A percentile compares a stretch with the other conserved stretches of the same genome.
These are phyloP conservation scores for Fagopyrum tataricum DNA, from an alignment of 148 eudicot species.

Conservation along the genomic window DNA sequence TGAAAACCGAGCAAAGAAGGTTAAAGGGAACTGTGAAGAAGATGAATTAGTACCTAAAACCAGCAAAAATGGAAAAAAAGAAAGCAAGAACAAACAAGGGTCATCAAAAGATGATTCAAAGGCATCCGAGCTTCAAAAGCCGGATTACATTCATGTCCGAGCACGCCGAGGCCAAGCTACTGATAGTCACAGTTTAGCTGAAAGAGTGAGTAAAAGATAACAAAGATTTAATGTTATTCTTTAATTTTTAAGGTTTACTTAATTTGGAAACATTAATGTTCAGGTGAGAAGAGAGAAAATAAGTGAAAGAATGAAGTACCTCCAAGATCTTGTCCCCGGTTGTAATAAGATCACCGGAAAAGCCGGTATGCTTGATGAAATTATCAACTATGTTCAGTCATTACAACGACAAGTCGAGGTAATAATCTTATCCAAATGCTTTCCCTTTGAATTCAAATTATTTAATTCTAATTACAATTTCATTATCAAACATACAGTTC, in stretches of 20 bases:
- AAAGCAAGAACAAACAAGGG: slow-evolving; percentile 34
- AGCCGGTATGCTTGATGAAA: slow-evolving; percentile 98
- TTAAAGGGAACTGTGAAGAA: slow-evolving; percentile 40
- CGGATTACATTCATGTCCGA: slow-evolving; percentile 88
- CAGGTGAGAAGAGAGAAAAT: slow-evolving; percentile 94
- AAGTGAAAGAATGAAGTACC: slow-evolving; percentile 90
- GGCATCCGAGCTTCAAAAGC: slow-evolving; percentile 44
- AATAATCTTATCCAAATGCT: slow-evolving; percentile 21
- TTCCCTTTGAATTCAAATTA: not conserved
- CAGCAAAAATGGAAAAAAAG: slow-evolving; percentile 23
- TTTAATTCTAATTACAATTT: not conserved
- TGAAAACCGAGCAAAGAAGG: slow-evolving; percentile 35
- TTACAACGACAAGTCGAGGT: slow-evolving; percentile 99
- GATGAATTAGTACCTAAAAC: slow-evolving; percentile 56
- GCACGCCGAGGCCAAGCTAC: slow-evolving; percentile 99
- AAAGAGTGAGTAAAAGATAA: slow-evolving; percentile 48
- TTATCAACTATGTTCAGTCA: slow-evolving; percentile 93
- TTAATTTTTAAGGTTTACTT: not conserved
- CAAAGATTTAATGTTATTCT: not conserved
- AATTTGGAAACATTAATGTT: slow-evolving; percentile 12
- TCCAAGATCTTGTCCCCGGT: slow-evolving; percentile 95
- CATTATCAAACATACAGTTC: slow-evolving; percentile 43
- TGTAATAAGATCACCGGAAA: slow-evolving; percentile 92
- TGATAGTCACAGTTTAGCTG: slow-evolving; percentile 98
- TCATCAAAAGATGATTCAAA: too few species aligned